These are phyloP conservation scores for Cryphonectria radicalis DNA, from an alignment of 2,329 filamentous ascomycete genomes.

Conservation along the genomic window DNA sequence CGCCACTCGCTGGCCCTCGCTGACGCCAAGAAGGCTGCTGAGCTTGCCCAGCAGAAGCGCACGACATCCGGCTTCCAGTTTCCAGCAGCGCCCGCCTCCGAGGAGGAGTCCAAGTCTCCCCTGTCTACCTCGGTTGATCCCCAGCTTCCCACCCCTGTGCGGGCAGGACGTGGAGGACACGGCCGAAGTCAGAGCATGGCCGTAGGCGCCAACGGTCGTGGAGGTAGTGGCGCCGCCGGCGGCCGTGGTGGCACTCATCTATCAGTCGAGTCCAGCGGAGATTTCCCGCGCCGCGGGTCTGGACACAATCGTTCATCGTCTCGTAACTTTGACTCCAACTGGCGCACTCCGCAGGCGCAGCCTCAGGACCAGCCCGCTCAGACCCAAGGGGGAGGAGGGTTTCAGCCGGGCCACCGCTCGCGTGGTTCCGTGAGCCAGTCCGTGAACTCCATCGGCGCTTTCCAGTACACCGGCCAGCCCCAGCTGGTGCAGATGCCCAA, in stretches of 20 bases:
- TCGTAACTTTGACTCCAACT: constrained; percentile 97
- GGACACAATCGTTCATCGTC: constrained; percentile 83
- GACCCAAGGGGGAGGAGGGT: constrained; percentile 67
- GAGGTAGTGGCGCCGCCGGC: constrained; percentile 70
- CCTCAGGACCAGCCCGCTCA: constrained; percentile 54
- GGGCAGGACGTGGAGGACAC: constrained; percentile 63
- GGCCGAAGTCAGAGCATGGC: constrained; percentile 92
- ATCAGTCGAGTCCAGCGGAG: constrained; percentile 51
- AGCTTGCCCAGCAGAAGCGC: constrained; percentile 94
- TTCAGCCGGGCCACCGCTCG: constrained; percentile 89
- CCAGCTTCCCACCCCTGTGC: constrained; percentile 47
- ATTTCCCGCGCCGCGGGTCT: constrained; percentile 77
- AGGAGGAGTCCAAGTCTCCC: constrained; percentile 51
- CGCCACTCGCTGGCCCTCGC: constrained; percentile 93
- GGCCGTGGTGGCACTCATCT: constrained; percentile 69
- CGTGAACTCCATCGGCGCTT: constrained; percentile 79
- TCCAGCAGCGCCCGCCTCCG: constrained; percentile 72
- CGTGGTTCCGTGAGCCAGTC: constrained; percentile 86
- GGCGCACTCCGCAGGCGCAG: constrained; percentile 86
- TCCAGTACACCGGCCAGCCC: constrained; percentile 87
- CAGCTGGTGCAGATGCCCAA: constrained; percentile 86
- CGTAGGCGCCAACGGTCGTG: constrained; percentile 63
- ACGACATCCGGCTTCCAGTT: constrained; percentile 96
- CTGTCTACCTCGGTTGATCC: constrained; percentile 43
- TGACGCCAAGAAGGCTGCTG: constrained; percentile 96